Percentiles rank a stretch among this genome's conserved stretches.
phyloP scores from a whole-genome alignment of 768 basidiomycete genomes.

The Thelephora ganbajun region DNA sequence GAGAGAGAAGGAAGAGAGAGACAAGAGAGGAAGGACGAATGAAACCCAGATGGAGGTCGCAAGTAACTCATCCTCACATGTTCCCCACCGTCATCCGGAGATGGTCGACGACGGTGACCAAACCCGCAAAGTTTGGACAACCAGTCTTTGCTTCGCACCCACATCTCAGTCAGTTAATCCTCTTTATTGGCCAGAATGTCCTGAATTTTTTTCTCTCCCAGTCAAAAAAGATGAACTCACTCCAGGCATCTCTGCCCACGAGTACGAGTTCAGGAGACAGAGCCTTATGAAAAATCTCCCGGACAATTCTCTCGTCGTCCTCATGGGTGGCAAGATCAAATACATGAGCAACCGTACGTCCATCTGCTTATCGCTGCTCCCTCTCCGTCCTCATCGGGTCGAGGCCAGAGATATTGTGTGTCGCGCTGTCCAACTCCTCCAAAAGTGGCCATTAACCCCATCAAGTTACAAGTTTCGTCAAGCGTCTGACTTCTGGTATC shows the following conservation, averaged over 20 bases:
- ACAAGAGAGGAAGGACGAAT: not conserved
- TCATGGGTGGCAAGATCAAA: constrained; percentile 67
- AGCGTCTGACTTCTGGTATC: constrained; percentile 86
- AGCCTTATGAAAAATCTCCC: constrained; percentile 65
- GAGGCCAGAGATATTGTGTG: not conserved
- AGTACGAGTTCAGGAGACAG: constrained; percentile 63
- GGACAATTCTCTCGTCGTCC: constrained; percentile 59
- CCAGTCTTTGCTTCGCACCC: constrained; percentile 69
- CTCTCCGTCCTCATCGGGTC: not conserved
- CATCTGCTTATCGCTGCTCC: not conserved
- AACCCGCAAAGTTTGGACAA: constrained; percentile 73
- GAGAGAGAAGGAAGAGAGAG: not conserved
- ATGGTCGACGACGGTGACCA: constrained; percentile 15
- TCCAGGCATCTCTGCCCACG: constrained; percentile 61
- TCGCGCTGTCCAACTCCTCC: constrained; percentile 3
- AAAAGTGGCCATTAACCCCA: not conserved
- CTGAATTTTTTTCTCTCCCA: constrained; percentile 12
- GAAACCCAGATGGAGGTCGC: not conserved
- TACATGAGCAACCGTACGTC: constrained; percentile 73
- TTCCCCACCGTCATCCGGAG: no score
- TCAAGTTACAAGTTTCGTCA: constrained; percentile 90
- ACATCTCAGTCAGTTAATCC: constrained; percentile 44
- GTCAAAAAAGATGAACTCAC: constrained; percentile 60
- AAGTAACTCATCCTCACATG: not conserved
- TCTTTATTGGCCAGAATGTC: not conserved